Base-by-base conservation (phyloP, 2,329 filamentous ascomycete genomes). In the Colletotrichum lindemuthianum region DNA sequence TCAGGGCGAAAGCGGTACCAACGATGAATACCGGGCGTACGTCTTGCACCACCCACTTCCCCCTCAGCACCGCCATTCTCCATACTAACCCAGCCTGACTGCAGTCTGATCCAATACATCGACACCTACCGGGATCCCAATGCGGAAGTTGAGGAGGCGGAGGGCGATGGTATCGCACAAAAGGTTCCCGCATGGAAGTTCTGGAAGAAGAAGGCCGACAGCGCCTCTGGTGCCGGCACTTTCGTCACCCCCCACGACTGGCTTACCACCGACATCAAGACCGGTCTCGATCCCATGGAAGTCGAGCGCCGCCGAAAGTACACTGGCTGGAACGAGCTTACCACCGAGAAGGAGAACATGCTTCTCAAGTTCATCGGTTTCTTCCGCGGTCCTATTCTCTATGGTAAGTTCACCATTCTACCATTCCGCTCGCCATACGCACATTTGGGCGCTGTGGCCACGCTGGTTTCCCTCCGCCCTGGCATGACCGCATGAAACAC, bases 331-430 rank as follows among this genome's bases (percentile, higher is more conserved):
- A 92, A 92, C 81, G 90, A 92, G 76, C 82, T 92, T 75, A 82
- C 84, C 36, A 87, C 88, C 37, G 90, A 92, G 81, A 92, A 92
- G 83, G 88, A 89, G 79, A 92, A 92, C 81, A 81, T 91, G 81
- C 84, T 92, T 76, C 76, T 90, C 75, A 89, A 92, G 81, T 92
- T 92, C 81, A 79, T 92, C 71, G 84, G 86, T 75, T 92, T 90
- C 82, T 92, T 92, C 85, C 87, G 82, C 70, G 90, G 90, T 73
- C 90, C 90, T 67, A 90, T 92, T 82, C 86, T 92, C 68, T 92
- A 92, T 79, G 89, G 90, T 92, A 84, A 75, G 87, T 36, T 40
- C 40, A 16, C 32, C 12, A 2, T 48, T 24, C 43, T 16, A 2
- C 4, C 43, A 12, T 43, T n/a, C 11, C 40, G 13, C 13, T 15